phyloP scores from a whole-genome alignment of 164 flowering plant genomes.

The Vitis labrusca region DNA sequence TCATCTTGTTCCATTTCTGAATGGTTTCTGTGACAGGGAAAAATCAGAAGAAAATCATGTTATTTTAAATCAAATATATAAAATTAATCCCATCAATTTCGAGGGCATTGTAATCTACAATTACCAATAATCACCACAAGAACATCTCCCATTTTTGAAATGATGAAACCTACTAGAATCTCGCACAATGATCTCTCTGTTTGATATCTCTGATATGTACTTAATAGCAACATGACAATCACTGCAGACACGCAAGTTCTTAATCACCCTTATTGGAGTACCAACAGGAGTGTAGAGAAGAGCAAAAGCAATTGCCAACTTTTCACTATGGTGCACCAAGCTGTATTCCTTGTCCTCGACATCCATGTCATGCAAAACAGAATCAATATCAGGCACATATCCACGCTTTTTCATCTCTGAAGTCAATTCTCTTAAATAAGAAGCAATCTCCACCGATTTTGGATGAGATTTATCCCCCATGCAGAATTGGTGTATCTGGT shows the following conservation, averaged over 20 bases:
- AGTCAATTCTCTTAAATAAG: conserved; percentile 48
- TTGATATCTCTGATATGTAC: no score
- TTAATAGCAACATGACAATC: conserved; percentile 18
- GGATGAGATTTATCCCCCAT: conserved; percentile 61
- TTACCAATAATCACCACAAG: no score
- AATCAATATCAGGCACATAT: conserved; percentile 48
- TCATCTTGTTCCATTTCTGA: neutral
- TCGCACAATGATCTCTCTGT: no score
- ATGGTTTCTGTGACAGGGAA: neutral
- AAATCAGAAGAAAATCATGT: neutral
- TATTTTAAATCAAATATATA: neutral
- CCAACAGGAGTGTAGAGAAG: conserved; percentile 44
- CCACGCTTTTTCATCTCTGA: conserved; percentile 52
- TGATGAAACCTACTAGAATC: no score
- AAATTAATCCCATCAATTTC: neutral
- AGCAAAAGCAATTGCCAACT: conserved; percentile 63
- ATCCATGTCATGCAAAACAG: conserved; percentile 67
- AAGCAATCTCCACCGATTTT: conserved; percentile 41
- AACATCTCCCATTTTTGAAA: no score
- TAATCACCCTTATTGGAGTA: conserved; percentile 60
- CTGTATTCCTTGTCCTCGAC: conserved; percentile 57
- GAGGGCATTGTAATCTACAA: neutral
- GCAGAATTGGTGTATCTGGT: conserved; percentile 55
- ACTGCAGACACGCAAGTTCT: conserved; percentile 58
- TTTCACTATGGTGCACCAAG: conserved; percentile 64